Evolutionary conservation across 192 early-diverging fungal genomes (phyloP).

Genomic region (Rhizophagus sp.): DNA sequence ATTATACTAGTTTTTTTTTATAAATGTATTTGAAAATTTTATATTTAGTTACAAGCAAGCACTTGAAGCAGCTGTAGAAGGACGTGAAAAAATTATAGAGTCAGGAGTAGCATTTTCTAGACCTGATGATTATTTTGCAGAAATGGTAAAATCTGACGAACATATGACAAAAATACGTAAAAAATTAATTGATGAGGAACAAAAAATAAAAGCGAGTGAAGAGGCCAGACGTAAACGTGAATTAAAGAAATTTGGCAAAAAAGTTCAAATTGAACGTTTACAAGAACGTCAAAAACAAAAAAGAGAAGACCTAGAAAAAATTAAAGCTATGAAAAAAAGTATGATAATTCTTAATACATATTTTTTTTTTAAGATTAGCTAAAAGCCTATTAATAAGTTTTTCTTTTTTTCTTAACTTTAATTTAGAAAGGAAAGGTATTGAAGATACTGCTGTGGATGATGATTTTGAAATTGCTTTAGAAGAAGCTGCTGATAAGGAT

Average conservation of each 20-base stretch:
- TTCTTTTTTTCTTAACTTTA: background rate
- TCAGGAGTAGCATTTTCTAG: constrained; percentile 75
- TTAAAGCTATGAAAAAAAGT: constrained; percentile 86
- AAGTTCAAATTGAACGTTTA: constrained; percentile 92
- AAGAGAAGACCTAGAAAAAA: constrained; percentile 87
- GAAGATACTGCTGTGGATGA: constrained; percentile 53
- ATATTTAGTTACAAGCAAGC: constrained; percentile 75
- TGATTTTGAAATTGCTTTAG: constrained; percentile 75
- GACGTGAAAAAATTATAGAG: constrained; percentile 60
- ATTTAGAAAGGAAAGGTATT: constrained; percentile 55
- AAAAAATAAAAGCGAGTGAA: constrained; percentile 77
- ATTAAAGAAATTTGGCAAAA: constrained; percentile 96
- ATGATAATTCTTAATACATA: background rate
- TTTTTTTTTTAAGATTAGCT: background rate
- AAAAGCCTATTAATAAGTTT: constrained; percentile 28
- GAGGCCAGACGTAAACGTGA: constrained; percentile 86
- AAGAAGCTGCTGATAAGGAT: constrained; percentile 38
- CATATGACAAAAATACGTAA: constrained; percentile 93
- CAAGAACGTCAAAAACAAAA: constrained; percentile 86
- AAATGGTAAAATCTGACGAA: constrained; percentile 97
- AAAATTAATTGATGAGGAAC: constrained; percentile 80
- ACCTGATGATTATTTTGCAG: constrained; percentile 96
- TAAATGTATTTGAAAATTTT: background rate
- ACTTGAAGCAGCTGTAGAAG: constrained; percentile 71
- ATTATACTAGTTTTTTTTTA: background rate